Percentiles rank a stretch among this genome's conserved stretches.
phyloP scores from a whole-genome alignment of 2,329 filamentous ascomycete species.

The Fusarium sp. region DNA sequence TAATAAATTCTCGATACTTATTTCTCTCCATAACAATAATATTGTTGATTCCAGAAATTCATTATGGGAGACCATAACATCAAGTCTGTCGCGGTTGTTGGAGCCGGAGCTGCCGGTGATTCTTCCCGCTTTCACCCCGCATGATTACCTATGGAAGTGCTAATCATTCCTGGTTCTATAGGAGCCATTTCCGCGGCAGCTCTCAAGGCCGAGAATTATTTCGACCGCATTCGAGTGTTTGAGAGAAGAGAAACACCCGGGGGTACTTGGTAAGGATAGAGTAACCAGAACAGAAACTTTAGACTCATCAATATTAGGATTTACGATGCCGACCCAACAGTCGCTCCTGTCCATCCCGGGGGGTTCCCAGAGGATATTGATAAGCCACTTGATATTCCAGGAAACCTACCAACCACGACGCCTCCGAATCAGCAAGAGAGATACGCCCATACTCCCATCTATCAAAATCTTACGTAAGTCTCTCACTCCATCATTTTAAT shows the following conservation, averaged over 20 bases:
- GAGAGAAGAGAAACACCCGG: constrained; percentile 54
- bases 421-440: constrained; percentile 56
- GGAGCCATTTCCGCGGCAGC: constrained; percentile 59
- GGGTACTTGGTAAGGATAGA: constrained; percentile 53
- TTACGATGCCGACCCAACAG: constrained; percentile 54
- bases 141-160: accelerated
- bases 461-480: constrained; percentile 60
- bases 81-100: constrained; percentile 35
- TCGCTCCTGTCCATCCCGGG: constrained; percentile 52
- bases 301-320: constrained; percentile 53
- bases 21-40: neutral
- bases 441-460: constrained; percentile 60
- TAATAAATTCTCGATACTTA: accelerated
- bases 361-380: constrained; percentile 56
- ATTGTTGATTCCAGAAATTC: accelerated
- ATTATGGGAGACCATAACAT: constrained; percentile 8
- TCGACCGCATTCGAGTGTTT: constrained; percentile 54
- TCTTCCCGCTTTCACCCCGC: neutral
- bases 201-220: constrained; percentile 56
- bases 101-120: constrained; percentile 38
- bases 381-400: constrained; percentile 55
- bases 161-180: constrained; percentile 25
- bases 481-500: neutral
- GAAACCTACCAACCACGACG: constrained; percentile 51
- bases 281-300: accelerated